Conservation (phyloP, 1,284 basidiomycete species). For the Ceratobasidium sp. region DNA sequence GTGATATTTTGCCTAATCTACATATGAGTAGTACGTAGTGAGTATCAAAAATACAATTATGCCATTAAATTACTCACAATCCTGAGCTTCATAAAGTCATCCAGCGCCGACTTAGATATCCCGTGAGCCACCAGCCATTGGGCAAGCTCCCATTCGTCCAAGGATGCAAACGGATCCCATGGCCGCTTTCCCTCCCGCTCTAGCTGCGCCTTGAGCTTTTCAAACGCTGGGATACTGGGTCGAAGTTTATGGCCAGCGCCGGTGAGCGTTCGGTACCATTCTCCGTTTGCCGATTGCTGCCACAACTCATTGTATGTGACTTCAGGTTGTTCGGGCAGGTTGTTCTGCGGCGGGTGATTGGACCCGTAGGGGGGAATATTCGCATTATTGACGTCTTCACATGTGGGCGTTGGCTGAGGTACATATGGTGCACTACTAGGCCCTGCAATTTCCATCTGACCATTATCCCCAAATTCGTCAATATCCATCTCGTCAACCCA, state of each 20-base stretch:
- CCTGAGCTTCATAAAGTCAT: slow-evolving; percentile 41
- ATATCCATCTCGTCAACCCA: background rate
- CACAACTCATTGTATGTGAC: background rate
- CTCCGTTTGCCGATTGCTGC: background rate
- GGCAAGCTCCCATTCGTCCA: slow-evolving; percentile 45
- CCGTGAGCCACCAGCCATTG: slow-evolving; percentile 35
- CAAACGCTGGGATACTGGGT: slow-evolving; percentile 3
- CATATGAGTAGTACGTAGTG: too few relatives aligned
- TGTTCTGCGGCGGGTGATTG: too few relatives aligned
- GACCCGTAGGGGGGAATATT: background rate
- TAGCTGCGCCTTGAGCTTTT: background rate
- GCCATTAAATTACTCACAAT: background rate
- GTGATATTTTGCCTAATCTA: slow-evolving; percentile 47
- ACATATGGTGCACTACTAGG: background rate
- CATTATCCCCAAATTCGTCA: background rate
- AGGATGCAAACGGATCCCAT: slow-evolving; percentile 40
- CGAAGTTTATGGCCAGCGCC: background rate
- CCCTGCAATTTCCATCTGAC: background rate
- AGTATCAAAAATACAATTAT: too few relatives aligned
- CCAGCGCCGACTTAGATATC: slow-evolving; percentile 34
- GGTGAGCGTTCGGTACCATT: background rate
- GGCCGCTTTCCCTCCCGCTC: background rate
- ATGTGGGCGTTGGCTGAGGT: too few relatives aligned
- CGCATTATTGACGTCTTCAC: background rate
- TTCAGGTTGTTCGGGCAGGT: background rate